These are phyloP conservation scores for Globisporangium abappressorium DNA, from an alignment of 352 stramenopile genomes.

Conservation along the genomic window DNA sequence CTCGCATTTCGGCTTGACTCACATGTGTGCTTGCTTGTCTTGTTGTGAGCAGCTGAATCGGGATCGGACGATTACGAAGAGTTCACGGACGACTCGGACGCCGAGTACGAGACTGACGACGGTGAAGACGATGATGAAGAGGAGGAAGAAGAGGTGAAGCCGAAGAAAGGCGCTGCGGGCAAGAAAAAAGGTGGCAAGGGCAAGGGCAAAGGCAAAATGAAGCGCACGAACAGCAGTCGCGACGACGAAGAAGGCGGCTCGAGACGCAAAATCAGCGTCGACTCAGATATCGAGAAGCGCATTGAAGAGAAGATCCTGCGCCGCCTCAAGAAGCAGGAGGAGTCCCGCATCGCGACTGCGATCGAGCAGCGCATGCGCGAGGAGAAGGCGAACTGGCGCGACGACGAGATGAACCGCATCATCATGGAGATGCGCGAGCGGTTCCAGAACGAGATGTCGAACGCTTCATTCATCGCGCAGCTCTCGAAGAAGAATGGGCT, in stretches of 20 bases:
- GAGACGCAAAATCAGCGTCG: constrained; percentile 56
- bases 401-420: constrained; percentile 89
- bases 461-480: constrained; percentile 52
- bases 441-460: constrained; percentile 80
- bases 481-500: constrained; percentile 59
- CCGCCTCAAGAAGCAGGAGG: constrained; percentile 85
- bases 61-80: constrained; percentile 64
- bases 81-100: constrained; percentile 58
- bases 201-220: constrained; percentile 34
- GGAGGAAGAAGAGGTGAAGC: constrained; percentile 60
- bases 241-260: constrained; percentile 38
- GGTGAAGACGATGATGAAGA: constrained; percentile 60
- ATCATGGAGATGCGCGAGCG: constrained; percentile 88
- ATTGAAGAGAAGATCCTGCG: constrained; percentile 88
- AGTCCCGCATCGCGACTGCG: constrained; percentile 76
- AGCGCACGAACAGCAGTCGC: constrained; percentile 45
- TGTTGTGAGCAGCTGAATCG: constrained; percentile 48
- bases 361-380: constrained; percentile 82
- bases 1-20: neutral
- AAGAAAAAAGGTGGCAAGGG: constrained; percentile 31
- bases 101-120: constrained; percentile 66
- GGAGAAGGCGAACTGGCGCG: constrained; percentile 84
- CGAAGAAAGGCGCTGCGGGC: constrained; percentile 56
- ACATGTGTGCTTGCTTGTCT: neutral
- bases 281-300: constrained; percentile 76